Base-by-base conservation (phyloP, 495 filamentous ascomycete species). In the Talaromyces wortmannii region DNA sequence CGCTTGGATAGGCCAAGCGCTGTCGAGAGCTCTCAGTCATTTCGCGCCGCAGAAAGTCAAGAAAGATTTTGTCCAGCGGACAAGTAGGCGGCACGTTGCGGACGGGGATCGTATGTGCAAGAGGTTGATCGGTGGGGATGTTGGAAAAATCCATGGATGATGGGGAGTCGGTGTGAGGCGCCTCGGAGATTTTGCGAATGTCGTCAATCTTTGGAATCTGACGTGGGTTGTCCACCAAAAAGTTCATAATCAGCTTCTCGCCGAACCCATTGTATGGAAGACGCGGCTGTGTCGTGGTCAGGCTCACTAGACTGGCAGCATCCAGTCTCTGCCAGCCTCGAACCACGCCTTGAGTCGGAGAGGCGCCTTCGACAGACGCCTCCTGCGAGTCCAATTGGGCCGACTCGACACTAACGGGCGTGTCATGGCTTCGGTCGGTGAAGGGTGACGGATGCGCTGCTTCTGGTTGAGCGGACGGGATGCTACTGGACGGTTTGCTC, bases 31-130 rank as follows among this genome's bases (percentile, higher is more conserved):
- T 86, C 53, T 85, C 77, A 0, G 81, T 77, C 1, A 83, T 78
- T 52, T 83, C 83, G 45, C 78, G 77, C 23, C 84, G 87, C 13
- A 92, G 76, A 63, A 92, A 92, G 60, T 90, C 83, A n/a, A 90
- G 72, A 45, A 95, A 73, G 30, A 95, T 77, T 54, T 65, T 74
- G 63, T 94, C 90, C 7, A 94, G 74, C 0, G 88, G 78, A 64
- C 86, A 91, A 6, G 84, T 87, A 3, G 89, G 78, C 7, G 75
- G 61, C 13, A 76, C 71, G 58, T 88, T 86, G 36, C 74, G 74
- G 33, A 88, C 73, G 8, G 84, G 79, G 10, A 73, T 74, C 31
- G 75, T 56, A 60, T 71, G 68, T 29, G 77, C 67, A 5, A 58
- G 44, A 4, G 54, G 40, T 31, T 67, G 61, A 10, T 71, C 67